Evolutionary conservation across 495 filamentous ascomycete genomes (phyloP).

Genomic region (Hamigera avellanea): DNA sequence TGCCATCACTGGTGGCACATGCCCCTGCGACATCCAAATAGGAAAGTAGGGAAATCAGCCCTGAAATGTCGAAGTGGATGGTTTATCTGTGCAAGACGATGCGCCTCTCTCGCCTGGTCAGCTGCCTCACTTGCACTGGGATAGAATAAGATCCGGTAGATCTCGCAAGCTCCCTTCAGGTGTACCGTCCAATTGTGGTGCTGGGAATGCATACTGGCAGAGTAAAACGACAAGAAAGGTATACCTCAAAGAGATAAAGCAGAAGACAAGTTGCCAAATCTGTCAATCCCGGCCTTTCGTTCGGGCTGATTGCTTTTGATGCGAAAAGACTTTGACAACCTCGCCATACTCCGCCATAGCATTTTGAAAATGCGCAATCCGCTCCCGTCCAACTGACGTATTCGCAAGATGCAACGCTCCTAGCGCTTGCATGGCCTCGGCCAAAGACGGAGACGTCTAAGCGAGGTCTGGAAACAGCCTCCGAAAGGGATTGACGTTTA

Average conservation of each 20-base stretch:
- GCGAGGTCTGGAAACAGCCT: slow-evolving; percentile 25
- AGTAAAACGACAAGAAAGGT: background rate
- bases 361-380: slow-evolving; percentile 27
- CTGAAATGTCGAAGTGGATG: slow-evolving; percentile 27
- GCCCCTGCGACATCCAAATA: slow-evolving; percentile 32
- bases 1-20: slow-evolving; percentile 28
- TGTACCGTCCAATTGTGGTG: slow-evolving; percentile 30
- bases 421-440: slow-evolving; percentile 31
- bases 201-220: slow-evolving; percentile 25
- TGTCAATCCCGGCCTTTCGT: slow-evolving; percentile 17
- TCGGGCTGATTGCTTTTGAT: slow-evolving; percentile 16
- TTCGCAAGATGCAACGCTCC: slow-evolving; percentile 33
- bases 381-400: slow-evolving; percentile 20
- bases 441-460: slow-evolving; percentile 26
- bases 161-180: slow-evolving; percentile 30
- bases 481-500: slow-evolving; percentile 26
- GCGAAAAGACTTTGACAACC: slow-evolving; percentile 26
- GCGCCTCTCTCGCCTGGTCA: slow-evolving; percentile 14
- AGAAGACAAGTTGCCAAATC: slow-evolving; percentile 31
- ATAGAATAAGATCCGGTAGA: slow-evolving; percentile 27
- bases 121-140: slow-evolving; percentile 11
- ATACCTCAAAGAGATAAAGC: slow-evolving; percentile 29
- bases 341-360: slow-evolving; percentile 31
- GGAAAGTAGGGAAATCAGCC: slow-evolving; percentile 29
- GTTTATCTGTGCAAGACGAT: slow-evolving; percentile 22